Base-by-base conservation (phyloP, 2,329 filamentous ascomycete genomes). In the Monosporascus sp. region DNA sequence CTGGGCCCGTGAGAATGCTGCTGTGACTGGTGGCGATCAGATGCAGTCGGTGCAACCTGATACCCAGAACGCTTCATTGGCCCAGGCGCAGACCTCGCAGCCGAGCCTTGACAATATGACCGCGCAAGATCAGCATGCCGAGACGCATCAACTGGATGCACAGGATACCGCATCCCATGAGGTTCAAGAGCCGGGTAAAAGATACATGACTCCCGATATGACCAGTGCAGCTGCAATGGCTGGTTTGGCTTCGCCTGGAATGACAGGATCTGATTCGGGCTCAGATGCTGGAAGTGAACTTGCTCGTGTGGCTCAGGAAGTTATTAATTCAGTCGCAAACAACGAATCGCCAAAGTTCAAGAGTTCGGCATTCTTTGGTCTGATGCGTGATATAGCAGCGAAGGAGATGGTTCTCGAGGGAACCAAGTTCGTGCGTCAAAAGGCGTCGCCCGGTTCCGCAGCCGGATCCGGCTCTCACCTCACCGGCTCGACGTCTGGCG, bases 371-470 rank as follows among this genome's bases (percentile, higher is more conserved):
- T 95, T 95, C 64, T 71, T 93, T 1, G 77, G 80, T 4, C 73
- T 95, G 46, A 94, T 95, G 89, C 82, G 87, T 27, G 80, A 82
- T 54, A 81, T 94, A 51, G 80, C 86, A 49, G 84, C 89, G 64
- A 77, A 80, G 51, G 85, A 94, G 71, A 83, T 91, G 15, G 80
- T 80, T 48, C 83, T 94, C 38, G 79, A 89, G 58, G 88, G 85
- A 41, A 85, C 90, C 65, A 81, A 83, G 61, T 76, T 88, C 62
- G 82, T 87, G 46, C 42, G 24, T 9, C 42, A n/a, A 3, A 24
- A 46, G 24, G 77, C 66, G 25, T 45, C 52, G 8, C 22, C 50
- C 8, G n/a, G n/a, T 14, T 9, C 24, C 20, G 15, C 24, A 36
- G 17, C 36, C 6, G 31, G 42, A 20, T 48, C 34, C 9, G 34